Base-by-base conservation (phyloP, 768 basidiomycete genomes). In the Tulasnella sp. region DNA sequence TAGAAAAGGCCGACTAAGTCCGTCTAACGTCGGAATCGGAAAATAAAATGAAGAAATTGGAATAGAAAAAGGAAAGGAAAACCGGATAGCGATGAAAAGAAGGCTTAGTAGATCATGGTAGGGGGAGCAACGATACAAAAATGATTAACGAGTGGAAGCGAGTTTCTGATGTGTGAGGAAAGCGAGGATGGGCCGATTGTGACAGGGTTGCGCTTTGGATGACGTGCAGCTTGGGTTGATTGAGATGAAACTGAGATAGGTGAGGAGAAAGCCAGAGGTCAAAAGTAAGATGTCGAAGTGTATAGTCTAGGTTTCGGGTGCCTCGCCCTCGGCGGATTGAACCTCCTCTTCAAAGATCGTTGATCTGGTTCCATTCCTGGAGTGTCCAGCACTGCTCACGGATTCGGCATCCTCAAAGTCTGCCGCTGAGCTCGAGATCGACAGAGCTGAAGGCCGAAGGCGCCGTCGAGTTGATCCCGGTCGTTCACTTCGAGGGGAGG, bases 381-480 rank as follows among this genome's bases (percentile, higher is more conserved):
- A 64, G 44, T 72, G 48, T 11, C 58, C 44, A n/a, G 77, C 77
- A 78, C 77, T 78, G 42, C 77, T 60, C 22, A 42, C 58, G 48
- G 77, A 78, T 40, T 78, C 64, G n/a, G 16, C 28, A 28, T 73
- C 79, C 34, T 34, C 50, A 42, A 80, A 42, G 64, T 78, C 77
- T 42, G 44, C 79, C 37, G 72, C 69, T 34, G 72, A 74, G 72
- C 79, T 75, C 22, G 72, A 44, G 74, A 79, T 72, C 14, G 78
- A 79, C 42, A 79, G 50, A 11, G 20, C 64, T 28, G 78, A 72
- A 40, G 37, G n/a, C 9, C 54, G 37, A 18, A 64, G 37, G 6
- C 44, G 24, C 34, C 64, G 40, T 74, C 78, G 41, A 28, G 22
- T 34, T 37, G 64, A 69, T 40, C 78, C 60, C 7, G n/a, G 58